These are phyloP conservation scores for Xylariaceae sp. DNA, from an alignment of 2,329 filamentous ascomycete species.

Conservation along the genomic window DNA sequence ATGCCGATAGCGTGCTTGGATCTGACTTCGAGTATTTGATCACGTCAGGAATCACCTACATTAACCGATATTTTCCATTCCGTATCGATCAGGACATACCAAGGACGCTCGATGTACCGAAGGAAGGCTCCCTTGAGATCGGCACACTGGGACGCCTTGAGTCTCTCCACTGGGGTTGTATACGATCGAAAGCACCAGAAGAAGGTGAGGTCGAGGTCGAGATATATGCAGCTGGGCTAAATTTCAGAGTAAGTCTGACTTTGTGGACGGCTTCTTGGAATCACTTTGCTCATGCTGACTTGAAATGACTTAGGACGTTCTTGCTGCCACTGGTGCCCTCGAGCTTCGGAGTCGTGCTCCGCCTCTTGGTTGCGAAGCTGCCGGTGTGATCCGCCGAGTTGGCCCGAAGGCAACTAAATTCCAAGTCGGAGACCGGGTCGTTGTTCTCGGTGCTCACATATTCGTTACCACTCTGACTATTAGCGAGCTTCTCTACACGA, in stretches of 20 bases:
- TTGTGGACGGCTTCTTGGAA: not conserved
- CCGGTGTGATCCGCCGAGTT: conserved; percentile 4
- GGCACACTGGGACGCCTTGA: not conserved
- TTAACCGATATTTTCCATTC: not conserved
- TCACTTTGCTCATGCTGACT: not conserved
- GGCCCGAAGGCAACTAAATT: conserved; percentile 6
- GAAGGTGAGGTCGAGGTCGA: not conserved
- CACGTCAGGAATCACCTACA: not conserved
- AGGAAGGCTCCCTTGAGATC: not conserved
- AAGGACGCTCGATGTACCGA: not conserved
- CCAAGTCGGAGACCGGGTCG: conserved; percentile 3
- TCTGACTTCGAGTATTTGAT: not conserved
- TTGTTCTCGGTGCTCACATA: conserved; percentile 6
- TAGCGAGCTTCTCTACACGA: not conserved
- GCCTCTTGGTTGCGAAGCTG: conserved; percentile 5
- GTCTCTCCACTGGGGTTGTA: no score
- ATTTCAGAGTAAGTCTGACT: not conserved
- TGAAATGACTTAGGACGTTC: not conserved
- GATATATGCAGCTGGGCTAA: not conserved
- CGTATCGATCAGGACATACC: not conserved
- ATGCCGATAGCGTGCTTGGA: not conserved
- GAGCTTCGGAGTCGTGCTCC: not conserved
- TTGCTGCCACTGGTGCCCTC: not conserved
- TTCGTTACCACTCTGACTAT: not conserved
- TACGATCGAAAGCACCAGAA: no score